Base-by-base conservation (phyloP, 2,329 filamentous ascomycete species). In the Penicillium sp. region DNA sequence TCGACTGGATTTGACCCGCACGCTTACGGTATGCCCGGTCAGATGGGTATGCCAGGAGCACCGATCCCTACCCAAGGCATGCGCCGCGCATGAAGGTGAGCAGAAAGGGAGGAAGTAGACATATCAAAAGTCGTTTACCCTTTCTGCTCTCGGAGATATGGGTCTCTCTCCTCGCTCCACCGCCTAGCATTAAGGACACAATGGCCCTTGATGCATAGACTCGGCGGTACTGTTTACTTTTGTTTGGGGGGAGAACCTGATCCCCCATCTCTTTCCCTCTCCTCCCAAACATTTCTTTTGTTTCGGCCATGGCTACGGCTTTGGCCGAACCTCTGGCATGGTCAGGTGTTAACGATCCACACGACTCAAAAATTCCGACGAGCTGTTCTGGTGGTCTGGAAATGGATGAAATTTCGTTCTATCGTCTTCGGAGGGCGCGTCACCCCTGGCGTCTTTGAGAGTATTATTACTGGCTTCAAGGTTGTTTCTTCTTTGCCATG, bases 11-110 rank as follows among this genome's bases (percentile, higher is more conserved):
- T 69, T 51, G 77, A 79, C 19, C 70, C 72, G 19, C 76, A 79
- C 58, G 77, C 75, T 4, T 79, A 79, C 64, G 74, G 71, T 54
- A 77, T 80, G 67, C 67, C 73, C 22, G 71, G 70, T 55, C 72
- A 69, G 40, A 79, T 79, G 76, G 73, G 69, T 19, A 78, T 80
- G 75, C 77, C 68, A 6, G 73, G 72, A 56, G 66, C 63, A 22
- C 70, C 68, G 6, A 76, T 77, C 27, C 70, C 73, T 37, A 46
- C 74, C 16, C 75, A 77, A 60, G 73, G 68, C 51, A 71, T 77
- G 63, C 74, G 75, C 55, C 69, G 74, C 60, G 59, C 56, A 41
- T 63, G 40, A 64, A 27, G 16, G 13, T 36, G 44, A 55, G 19
- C 19, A 27, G 19, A n/a, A 39, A n/a, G 22, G 33, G 47, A 40